Base-by-base conservation (phyloP, 2,329 filamentous ascomycete species). In the Madurella fahalii region DNA sequence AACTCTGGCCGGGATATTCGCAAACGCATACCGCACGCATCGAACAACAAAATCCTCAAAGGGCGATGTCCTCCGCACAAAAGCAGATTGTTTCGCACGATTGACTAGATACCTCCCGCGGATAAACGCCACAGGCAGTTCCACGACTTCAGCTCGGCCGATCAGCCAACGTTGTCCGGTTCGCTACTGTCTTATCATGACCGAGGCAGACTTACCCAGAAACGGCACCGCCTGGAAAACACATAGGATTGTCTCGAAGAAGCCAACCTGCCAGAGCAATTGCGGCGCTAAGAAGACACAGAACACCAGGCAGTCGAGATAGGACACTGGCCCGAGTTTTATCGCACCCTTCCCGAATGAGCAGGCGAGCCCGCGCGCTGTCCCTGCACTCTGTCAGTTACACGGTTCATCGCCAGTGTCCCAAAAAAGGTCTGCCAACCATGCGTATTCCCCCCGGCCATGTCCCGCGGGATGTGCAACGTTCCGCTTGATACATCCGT, bases 21-120 rank as follows among this genome's bases (percentile, higher is more conserved):
- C 81, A 66, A 93, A 93, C 13, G 86, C 87, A 75, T 88, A 91
- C 50, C 87, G 80, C 37, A 94, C 87, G 65, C 86, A 90, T 56
- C 87, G 80, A 55, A 93, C 79, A 47, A 91, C 87, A 42, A 90
- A 69, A 65, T 92, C 87, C 68, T 93, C 88, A 65, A 92, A 93
- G 1, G 82, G 71, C 2, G 85, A 84, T n/a, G 87, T 83, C 51
- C 78, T 77, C 61, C 79, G 83, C n/a, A 86, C 80, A 61, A 91
- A 91, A 1, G 81, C 78, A 5, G 82, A 75, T 58, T 76, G 77
- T 5, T 76, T 60, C 25, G 74, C 63, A 52, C 64, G 66, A 5
- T 68, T 65, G 0, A 74, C 47, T 40, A 84, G 69, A 60, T 79
- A 81, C 53, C 83, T 77, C 64, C 87, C 84, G 43, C 69, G 69